Percentiles rank a stretch among this genome's conserved stretches.
These are phyloP conservation scores for Craterostigma plantagineum DNA, from an alignment of 257 asterid species.

Conservation along the genomic window DNA sequence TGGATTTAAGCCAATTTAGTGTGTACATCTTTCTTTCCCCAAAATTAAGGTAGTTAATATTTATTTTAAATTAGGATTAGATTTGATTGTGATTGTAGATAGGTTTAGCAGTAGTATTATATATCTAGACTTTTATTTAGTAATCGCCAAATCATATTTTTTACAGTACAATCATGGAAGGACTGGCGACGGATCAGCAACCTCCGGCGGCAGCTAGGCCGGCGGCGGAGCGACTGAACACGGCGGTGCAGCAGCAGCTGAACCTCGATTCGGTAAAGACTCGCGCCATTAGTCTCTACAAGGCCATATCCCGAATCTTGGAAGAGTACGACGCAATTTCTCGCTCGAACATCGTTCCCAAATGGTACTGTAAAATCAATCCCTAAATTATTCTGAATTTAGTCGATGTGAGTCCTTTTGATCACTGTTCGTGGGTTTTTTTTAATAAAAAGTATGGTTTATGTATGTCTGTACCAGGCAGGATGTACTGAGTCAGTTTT, in stretches of 20 bases:
- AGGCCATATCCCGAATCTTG: slow-evolving; percentile 88
- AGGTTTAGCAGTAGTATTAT: too few relatives aligned
- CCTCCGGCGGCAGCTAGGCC: slow-evolving; percentile 24
- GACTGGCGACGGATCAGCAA: slow-evolving; percentile 27
- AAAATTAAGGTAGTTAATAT: too few relatives aligned
- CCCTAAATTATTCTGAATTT: neutral
- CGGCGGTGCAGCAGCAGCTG: slow-evolving; percentile 83
- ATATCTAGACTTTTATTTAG: too few relatives aligned
- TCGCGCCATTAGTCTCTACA: slow-evolving; percentile 78
- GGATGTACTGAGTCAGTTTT: slow-evolving; percentile 73
- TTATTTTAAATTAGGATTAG: too few relatives aligned
- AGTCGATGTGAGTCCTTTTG: neutral
- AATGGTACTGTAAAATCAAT: slow-evolving; percentile 29
- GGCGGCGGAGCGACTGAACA: slow-evolving; percentile 65
- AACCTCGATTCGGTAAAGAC: slow-evolving; percentile 91
- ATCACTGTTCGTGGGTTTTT: neutral
- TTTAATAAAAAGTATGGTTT: neutral
- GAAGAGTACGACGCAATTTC: slow-evolving; percentile 65
- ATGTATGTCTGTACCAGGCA: slow-evolving; percentile 40
- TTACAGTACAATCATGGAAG: slow-evolving; percentile 20
- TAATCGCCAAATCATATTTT: too few relatives aligned
- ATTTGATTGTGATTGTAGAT: too few relatives aligned
- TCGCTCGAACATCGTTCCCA: slow-evolving; percentile 58
- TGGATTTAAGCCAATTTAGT: too few relatives aligned
- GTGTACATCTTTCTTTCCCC: too few relatives aligned